Evolutionary conservation across 176 grass and related monocot species (phyloP), one percentile per base, ranked within the genome.

Genomic region (Dendrocalamus sinicus): DNA sequence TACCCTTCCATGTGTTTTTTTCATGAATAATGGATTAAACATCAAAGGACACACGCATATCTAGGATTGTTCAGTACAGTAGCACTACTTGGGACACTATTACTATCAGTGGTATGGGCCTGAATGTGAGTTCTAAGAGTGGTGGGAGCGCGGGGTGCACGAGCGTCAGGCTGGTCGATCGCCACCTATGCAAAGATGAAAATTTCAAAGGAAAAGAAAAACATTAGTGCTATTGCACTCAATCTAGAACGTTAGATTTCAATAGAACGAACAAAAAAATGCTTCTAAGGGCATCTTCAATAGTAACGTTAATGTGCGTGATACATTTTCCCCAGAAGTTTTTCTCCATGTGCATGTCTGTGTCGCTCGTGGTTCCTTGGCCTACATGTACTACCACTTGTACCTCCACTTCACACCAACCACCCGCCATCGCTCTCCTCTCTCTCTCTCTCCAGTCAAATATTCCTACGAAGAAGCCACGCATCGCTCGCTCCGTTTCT

Each of bases 391-490:
- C 40, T 20, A 30, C 53, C 65, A 19, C 53, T 59, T 64, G 82
- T 63, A 89, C 76, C 81, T 84, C 81, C 70, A 51, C 70, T 8
- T 73, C 59, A 10, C 82, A 80, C 10, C 75, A 72, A 20, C 64
- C 6, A 48, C 58, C 57, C 57, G n/a, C 45, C 37, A 47, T 84
- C 81, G 9, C 74, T 40, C 19, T 13, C 0, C 16, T 1, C 28
- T 53, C 14, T 0, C 28, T 45, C 14, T 11, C 19, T 7, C 43
- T 12, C 70, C 12, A 32, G 20, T 86, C 73, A 84, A 89, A 68
- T 50, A 70, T 70, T 46, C 82, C 89, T 78, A 83, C 74, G 80
- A 83, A 86, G 46, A 72, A 79, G 73, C 39, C 81, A 83, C 86
- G 75, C 86, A 89, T 76, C 40, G 73, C 84, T 86, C 77, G 63